Conservation (phyloP, 345 rosid species). For the Arabidopsis thaliana region DNA sequence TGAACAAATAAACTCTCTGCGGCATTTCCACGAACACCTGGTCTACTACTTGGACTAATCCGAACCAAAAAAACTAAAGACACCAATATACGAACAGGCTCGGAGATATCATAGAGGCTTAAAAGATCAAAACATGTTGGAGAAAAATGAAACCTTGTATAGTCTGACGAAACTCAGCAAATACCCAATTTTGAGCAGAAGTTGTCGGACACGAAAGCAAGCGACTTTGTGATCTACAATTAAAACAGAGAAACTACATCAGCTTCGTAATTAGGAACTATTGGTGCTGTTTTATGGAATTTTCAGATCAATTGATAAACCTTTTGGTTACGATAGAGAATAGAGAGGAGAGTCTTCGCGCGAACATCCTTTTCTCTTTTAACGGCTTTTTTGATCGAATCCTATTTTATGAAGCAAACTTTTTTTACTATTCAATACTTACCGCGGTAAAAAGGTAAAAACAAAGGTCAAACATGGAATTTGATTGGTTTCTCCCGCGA, state of each 20-base stretch:
- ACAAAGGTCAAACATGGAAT: too few relatives aligned
- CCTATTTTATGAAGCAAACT: too few relatives aligned
- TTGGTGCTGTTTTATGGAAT: background rate
- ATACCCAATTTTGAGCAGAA: constrained; percentile 11
- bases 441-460: too few relatives aligned
- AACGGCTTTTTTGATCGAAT: background rate
- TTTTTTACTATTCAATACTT: too few relatives aligned
- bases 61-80: background rate
- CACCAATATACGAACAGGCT: background rate
- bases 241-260: background rate
- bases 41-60: background rate
- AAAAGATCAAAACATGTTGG: background rate
- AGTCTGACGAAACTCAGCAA: background rate
- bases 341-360: constrained; percentile 32
- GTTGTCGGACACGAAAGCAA: constrained; percentile 20
- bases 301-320: background rate
- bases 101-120: background rate
- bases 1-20: background rate
- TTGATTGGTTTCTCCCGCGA: background rate
- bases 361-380: constrained; percentile 13
- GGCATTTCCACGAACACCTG: constrained; percentile 44
- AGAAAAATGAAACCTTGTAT: constrained; percentile 26
- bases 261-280: constrained; percentile 6
- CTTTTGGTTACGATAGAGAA: constrained; percentile 24
- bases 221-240: constrained; percentile 32